A percentile compares a stretch with the other conserved stretches of the same genome.
Conservation (phyloP, 106 monocot genomes). For the Alisma plantagoaquatica region DNA sequence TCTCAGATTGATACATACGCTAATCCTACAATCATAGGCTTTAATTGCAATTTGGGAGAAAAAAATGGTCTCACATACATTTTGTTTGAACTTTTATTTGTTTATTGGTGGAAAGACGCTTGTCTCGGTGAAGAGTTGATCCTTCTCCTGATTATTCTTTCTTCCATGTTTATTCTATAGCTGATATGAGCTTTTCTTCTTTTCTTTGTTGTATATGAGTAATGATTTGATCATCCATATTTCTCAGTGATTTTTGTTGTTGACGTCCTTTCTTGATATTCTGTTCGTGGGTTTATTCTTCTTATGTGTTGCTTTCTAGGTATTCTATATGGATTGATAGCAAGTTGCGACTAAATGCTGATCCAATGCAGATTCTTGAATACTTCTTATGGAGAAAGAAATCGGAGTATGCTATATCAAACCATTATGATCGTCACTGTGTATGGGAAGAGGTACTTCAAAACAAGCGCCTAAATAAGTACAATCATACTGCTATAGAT, state of each 20-base stretch:
- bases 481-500: slow-evolving; percentile 83
- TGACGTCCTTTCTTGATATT: background rate
- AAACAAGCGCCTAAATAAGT: slow-evolving; percentile 91
- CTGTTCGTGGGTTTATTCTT: background rate
- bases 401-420: slow-evolving; percentile 83
- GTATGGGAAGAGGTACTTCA: slow-evolving; percentile 94
- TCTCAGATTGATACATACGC: no score
- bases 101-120: no score
- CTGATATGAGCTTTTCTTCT: background rate
- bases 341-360: slow-evolving; percentile 67
- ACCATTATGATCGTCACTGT: slow-evolving; percentile 83
- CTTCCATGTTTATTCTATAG: background rate
- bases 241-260: background rate
- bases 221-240: background rate
- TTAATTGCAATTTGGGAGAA: no score
- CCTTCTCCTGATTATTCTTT: background rate
- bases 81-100: no score
- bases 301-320: slow-evolving; percentile 17
- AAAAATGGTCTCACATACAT: no score
- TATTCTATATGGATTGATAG: slow-evolving; percentile 97
- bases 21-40: no score
- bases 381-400: slow-evolving; percentile 70
- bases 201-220: no score
- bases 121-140: no score
- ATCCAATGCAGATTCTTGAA: slow-evolving; percentile 75